Evolutionary conservation across 75 land plant genomes (phyloP).

Genomic region (Selaginella moellendorffii): DNA sequence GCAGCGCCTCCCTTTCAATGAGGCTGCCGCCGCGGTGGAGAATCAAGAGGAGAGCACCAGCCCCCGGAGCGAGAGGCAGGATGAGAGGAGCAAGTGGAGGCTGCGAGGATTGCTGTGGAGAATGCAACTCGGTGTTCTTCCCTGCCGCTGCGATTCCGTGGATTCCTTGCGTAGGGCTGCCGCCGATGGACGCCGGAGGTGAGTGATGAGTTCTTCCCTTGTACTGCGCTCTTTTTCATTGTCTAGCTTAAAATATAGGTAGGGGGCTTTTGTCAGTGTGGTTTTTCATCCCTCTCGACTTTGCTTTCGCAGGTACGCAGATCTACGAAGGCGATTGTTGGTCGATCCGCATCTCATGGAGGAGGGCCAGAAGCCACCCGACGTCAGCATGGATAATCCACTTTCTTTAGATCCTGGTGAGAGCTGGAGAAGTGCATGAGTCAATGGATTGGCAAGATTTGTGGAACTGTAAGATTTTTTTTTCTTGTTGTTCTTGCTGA

Average conservation of each 20-base stretch:
- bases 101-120: neutral
- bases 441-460: too few species aligned
- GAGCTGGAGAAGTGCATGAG: neutral
- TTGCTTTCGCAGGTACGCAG: conserved; percentile 51
- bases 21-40: neutral
- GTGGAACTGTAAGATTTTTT: too few species aligned
- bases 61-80: neutral
- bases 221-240: too few species aligned
- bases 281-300: too few species aligned
- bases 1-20: neutral
- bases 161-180: neutral
- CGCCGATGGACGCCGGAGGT: neutral
- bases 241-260: too few species aligned
- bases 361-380: conserved; percentile 33
- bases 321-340: conserved; percentile 54
- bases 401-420: conserved; percentile 85
- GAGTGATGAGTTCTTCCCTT: too few species aligned
- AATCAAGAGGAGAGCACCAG: neutral
- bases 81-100: neutral
- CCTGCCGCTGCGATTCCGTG: neutral
- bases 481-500: too few species aligned
- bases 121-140: neutral
- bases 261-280: too few species aligned
- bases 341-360: conserved; percentile 63
- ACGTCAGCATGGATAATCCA: conserved; percentile 60